Evolutionary conservation across 2,329 filamentous ascomycete genomes (phyloP), one percentile per base, ranked within the genome.

Genomic region (Metarhizium album): DNA sequence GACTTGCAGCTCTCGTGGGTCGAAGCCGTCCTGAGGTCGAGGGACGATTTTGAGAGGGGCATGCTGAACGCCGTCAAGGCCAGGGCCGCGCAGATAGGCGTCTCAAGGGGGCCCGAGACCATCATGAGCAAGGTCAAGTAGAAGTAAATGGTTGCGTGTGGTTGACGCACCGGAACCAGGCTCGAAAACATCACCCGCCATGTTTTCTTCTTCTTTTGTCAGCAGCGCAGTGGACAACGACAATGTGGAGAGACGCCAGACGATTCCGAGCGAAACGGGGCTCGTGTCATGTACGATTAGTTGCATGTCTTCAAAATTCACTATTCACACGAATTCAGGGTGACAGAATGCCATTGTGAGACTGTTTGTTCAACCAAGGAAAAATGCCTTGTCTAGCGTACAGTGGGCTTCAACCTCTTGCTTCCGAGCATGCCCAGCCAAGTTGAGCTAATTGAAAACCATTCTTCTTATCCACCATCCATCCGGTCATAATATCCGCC

Each of bases 1-100:
- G 93, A 98, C 69, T 73, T 97, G 64, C 89, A 94, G 67, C 83
- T 97, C 53, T 85, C 83, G 45, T 98, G 93, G 93, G 90, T 98
- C 7, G 94, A 98, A 74, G 86, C 87, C 6, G 91, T 95, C 46
- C 65, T 98, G 56, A 79, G 90, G 58, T 77, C 83, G 2, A 76
- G 94, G 58, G 93, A 98, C 67, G 93, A 98, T 71, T 97, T 95
- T 70, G 93, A 97, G 67, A 77, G 91, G 58, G 79, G 80, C 53
- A 89, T 97, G 87, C 68, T 97, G 56, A 93, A 89, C 63, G 79
- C 82, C 18, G 85, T 97, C 46, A 97, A 97, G 74, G 82, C 83
- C 2, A 81, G 84, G 64, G 91, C 90, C n/a, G 90, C 89, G 7
- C 87, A 89, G 67, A 79, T 95, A 58, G 83, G 86, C 53, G 83